Evolutionary conservation across 495 filamentous ascomycete species (phyloP), one percentile per base, ranked within the genome.

Genomic region (Xylaria curta): DNA sequence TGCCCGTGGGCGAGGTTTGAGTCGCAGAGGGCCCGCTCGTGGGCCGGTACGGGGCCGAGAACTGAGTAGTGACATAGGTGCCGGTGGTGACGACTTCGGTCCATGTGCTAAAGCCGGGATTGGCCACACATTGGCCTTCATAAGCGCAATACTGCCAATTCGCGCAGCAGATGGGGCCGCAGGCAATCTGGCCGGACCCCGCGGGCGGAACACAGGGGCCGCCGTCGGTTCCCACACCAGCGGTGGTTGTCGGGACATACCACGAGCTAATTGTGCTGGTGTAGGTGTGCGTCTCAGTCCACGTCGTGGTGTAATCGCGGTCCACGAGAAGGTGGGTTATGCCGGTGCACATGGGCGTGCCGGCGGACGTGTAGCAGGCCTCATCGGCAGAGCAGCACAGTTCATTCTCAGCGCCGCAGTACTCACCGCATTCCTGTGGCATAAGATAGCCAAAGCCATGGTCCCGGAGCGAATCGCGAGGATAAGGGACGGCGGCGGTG

Each of bases 131-230:
- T 72, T 88, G 82, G 19, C 83, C 84, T 0, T 75, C 54, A 28
- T 73, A 75, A 5, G 79, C 82, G 78, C 94, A 97, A 73, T 89
- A 89, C 78, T 94, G 91, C 66, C 87, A 88, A 66, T 83, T 85
- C 17, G 88, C 87, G 78, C 94, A 97, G 82, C 94, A 97, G 68
- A 88, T 90, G 38, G 72, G 81, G 12, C 93, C 94, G 78, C 94
- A 97, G 1, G 85, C 85, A 3, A 83, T 86, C 78, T 94, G 86
- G 63, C 88, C 89, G 4, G 89, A 76, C 1, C 86, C 84, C 51
- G 66, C 74, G 12, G 76, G 75, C 10, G 83, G 82, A 24, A 86
- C 79, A 81, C 93, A 96, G 47, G 82, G 84, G 24, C 81, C 81
- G 9, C 78, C 81, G n/a, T 80, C 78, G 42, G 80, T 77, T 4